Evolutionary conservation across 306 rosid genomes (phyloP).

Genomic region (Vigna radiata): DNA sequence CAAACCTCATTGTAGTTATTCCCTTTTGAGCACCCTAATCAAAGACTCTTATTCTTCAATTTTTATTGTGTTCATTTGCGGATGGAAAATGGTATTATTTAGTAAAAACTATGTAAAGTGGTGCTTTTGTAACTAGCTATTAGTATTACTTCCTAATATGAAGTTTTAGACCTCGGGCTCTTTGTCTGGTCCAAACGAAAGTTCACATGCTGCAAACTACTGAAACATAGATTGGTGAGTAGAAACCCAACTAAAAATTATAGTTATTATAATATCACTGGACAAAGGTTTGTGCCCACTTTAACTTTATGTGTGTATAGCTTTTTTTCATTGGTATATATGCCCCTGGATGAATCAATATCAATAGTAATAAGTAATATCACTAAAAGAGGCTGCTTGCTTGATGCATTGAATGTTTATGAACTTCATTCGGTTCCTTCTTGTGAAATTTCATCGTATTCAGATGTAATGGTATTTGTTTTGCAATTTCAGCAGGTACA

Average conservation of each 20-base stretch:
- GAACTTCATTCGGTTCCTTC: not conserved
- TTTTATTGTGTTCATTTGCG: slow-evolving; percentile 24
- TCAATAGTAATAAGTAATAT: not conserved
- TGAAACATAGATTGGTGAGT: not conserved
- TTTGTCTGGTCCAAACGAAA: slow-evolving; percentile 16
- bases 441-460: not conserved
- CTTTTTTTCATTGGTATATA: slow-evolving; percentile 11
- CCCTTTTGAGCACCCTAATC: slow-evolving; percentile 11
- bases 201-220: slow-evolving; percentile 19
- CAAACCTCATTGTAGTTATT: slow-evolving; percentile 25
- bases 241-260: not conserved
- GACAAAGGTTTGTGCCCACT: not conserved
- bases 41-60: slow-evolving; percentile 39
- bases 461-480: slow-evolving; percentile 20
- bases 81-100: slow-evolving; percentile 14
- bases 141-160: not conserved
- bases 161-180: slow-evolving; percentile 29
- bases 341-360: slow-evolving; percentile 15
- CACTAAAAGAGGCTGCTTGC: not conserved
- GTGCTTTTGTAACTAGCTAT: not conserved
- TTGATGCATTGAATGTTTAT: slow-evolving; percentile 19
- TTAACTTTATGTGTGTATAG: not conserved
- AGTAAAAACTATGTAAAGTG: slow-evolving; percentile 10
- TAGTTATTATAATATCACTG: not conserved
- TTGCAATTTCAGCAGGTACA: slow-evolving; percentile 68